Evolutionary conservation across 345 rosid species (phyloP), one percentile per base, ranked within the genome.

Genomic region (Salix dunnii): DNA sequence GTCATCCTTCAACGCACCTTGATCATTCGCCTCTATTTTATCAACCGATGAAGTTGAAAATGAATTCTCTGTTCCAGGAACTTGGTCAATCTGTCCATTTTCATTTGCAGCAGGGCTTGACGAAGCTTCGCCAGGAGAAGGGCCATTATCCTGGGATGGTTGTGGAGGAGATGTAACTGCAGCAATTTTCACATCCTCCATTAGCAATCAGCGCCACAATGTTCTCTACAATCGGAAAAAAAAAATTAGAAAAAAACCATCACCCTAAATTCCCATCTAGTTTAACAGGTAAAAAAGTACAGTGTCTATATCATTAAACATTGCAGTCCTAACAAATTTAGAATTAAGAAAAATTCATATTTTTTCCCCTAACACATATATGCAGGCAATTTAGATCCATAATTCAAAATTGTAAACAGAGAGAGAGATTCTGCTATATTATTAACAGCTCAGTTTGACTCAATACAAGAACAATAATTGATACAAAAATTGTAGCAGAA

Each of bases 171-270:
- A 78, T 33, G 58, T 28, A 38, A 27, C 79, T 68, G 80, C 86
- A 76, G 72, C 30, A 53, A 76, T 27, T 78, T 82, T 81, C 48
- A 74, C 84, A 72, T 83, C 87, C 82, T 87, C 92, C 92, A 91
- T 90, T 75, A 18, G 33, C 49, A 65, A 79, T 70, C 70, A 66
- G 70, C 14, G 42, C 76, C 25, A 21, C 53, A 17, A 78, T 61
- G 77, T 38, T 58, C 72, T 70, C 87, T 79, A 82, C 80, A 84
- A 77, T 36, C 30, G 74, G 68, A 25, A 65, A 63, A 30, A 53
- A 81, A 6, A 62, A 51, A 60, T 49, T 13, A 73, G 12, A 61
- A 58, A 21, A 60, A 43, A 28, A 35, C 62, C 48, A 64, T 38
- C 67, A 13, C 43, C 76, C 9, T 51, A 72, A 31, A 16, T 68